Evolutionary conservation across 1,284 basidiomycete genomes (phyloP).

Genomic region (Sanguinoderma infundibulare): DNA sequence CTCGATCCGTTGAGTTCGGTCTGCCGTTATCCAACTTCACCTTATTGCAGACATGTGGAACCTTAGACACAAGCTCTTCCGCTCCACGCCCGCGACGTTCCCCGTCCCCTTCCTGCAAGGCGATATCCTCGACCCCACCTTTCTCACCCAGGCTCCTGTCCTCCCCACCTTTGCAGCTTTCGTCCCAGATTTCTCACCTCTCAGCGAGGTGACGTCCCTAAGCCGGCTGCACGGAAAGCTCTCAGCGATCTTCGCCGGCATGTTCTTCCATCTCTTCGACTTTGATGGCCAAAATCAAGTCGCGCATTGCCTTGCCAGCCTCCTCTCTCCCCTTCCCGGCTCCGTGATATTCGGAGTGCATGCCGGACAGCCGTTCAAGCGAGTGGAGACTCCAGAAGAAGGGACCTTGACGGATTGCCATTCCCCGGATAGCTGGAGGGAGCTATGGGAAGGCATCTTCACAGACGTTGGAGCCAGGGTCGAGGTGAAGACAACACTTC

Average conservation of each 20-base stretch:
- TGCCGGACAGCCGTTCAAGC: background rate
- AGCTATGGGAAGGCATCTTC: conserved; percentile 48
- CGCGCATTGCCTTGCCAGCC: conserved; percentile 40
- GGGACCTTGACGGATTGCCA: conserved; percentile 36
- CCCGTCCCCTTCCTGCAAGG: conserved; percentile 46
- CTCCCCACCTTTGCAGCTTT: conserved; percentile 28
- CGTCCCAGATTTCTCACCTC: conserved; percentile 31
- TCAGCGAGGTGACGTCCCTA: conserved; percentile 38
- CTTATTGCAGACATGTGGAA: conserved; percentile 35
- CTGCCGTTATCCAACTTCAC: background rate
- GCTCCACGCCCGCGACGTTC: conserved; percentile 38
- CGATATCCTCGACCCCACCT: conserved; percentile 42
- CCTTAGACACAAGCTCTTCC: conserved; percentile 35
- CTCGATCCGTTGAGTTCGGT: conserved; percentile 22
- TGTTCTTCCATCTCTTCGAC: conserved; percentile 53
- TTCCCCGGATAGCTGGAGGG: conserved; percentile 43
- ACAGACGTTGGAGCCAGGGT: conserved; percentile 39
- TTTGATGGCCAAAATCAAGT: conserved; percentile 43
- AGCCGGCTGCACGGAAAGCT: conserved; percentile 45
- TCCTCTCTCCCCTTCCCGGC: conserved; percentile 40
- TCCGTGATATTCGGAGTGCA: conserved; percentile 40
- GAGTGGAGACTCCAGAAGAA: conserved; percentile 14
- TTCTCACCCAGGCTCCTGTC: conserved; percentile 33
- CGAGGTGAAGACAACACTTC: background rate
- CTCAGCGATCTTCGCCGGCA: conserved; percentile 46